Evolutionary conservation across 768 basidiomycete genomes (phyloP), one percentile per base, ranked within the genome.

Genomic region (Lactarius akahatsu): DNA sequence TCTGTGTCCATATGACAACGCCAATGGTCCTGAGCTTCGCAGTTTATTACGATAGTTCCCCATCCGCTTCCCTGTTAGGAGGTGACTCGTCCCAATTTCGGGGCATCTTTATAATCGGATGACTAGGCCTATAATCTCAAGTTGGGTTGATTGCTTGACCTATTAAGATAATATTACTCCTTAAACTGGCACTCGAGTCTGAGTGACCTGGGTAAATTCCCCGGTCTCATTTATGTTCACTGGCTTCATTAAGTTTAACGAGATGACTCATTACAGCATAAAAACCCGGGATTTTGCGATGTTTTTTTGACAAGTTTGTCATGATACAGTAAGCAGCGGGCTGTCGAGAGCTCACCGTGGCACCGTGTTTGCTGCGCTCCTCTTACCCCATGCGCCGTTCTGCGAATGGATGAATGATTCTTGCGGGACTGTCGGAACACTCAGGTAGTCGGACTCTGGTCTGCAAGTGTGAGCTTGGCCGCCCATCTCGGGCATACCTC

Each of bases 1-100:
- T 62, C 34, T 18, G 50, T 15, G 54, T 56, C 30, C 40, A 55
- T 56, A 56, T 65, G 52, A 60, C 43, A 65, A 61, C 60, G 18
- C 26, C 32, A 9, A 20, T 30, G 20, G 36, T 52, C n/a, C 34
- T 4, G 23, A 28, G 23, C 30, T 45, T 30, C 38, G 40, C 20
- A 26, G n/a, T 38, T 20, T 20, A 56, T n/a, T 57, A 57, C 32
- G 28, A 32, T 56, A 56, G 16, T 54, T 10, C 26, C 50, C 20
- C 50, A 36, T 34, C 40, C 43, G 18, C n/a, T 38, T 56, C 15
- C 32, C 20, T 11, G 45, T 23, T 15, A 38, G 26, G 7, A 32
- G 23, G 26, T 26, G 11, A 6, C 15, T 26, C 26, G 26, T 26
- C 6, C 47, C 45, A n/a, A 13, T 26, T 52, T 26, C 26, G 26